Base-by-base conservation (phyloP, 2,329 filamentous ascomycete species). In the Colletotrichum viniferum region DNA sequence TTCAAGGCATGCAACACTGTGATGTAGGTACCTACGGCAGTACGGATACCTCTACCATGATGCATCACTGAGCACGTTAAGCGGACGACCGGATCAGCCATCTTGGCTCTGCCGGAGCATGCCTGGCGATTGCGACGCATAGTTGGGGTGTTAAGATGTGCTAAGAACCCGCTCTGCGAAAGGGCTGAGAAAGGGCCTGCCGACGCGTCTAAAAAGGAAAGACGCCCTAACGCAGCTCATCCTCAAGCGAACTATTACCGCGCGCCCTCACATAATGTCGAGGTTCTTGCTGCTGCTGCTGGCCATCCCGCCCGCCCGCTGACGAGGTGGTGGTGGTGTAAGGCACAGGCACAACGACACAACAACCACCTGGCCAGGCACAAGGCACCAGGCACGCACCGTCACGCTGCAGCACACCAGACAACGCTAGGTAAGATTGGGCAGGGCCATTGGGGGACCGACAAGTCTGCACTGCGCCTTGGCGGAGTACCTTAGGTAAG, bases 121-220 rank as follows among this genome's bases (percentile, higher is more conserved):
- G 66, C 56, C 28, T 64, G 24, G 58, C 66, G 58, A 55, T n/a
- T 66, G 55, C 68, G 72, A 71, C 72, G 52, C 69, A 74, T 72
- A 74, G 24, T 66, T 55, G 72, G 68, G 68, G 68, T 66, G 13
- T 71, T 72, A 72, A 72, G 72, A 72, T 66, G 62, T 62, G 72
- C 72, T 43, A 55, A 74, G 61, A 66, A 34, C 32, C 61, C 61
- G 61, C 32, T 63, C 61, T 26, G 43, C n/a, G n/a, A 64, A 56
- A 74, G 61, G 61, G 67, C 68, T 74, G 43, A 55, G n/a, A 38
- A 38, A 61, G 60, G 67, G 43, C 43, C 67, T 71, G 48, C 48
- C 18, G 24, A 60, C 30, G 38, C 21, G 32, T 58, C 69, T 63
- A 63, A 63, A 60, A 60, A 60, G 9, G 30, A 34, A 43, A 28